A percentile compares a stretch with the other conserved stretches of the same genome.
phyloP scores from a whole-genome alignment of 2,329 filamentous ascomycete genomes.

The Lasiodiplodia theobromae region DNA sequence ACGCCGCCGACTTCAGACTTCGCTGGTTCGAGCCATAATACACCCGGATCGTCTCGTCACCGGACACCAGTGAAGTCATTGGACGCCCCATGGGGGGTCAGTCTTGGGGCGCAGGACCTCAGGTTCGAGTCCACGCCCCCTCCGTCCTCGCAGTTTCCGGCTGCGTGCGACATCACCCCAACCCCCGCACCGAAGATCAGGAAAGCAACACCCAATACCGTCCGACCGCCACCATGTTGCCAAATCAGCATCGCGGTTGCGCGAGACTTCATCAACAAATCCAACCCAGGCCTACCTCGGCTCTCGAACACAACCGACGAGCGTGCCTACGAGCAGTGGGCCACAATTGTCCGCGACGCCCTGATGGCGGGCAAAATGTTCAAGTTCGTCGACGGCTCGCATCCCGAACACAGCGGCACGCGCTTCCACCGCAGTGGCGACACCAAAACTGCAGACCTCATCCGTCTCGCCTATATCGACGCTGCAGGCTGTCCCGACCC shows the following conservation, averaged over 20 bases:
- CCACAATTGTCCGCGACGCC: slow-evolving; percentile 7
- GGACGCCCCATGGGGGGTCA: slow-evolving; percentile 1
- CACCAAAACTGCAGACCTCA: slow-evolving; percentile 3
- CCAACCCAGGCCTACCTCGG: background rate
- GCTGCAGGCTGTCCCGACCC: background rate
- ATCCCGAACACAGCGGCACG: background rate
- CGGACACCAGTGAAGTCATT: background rate
- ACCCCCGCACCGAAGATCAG: background rate
- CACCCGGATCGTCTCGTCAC: background rate
- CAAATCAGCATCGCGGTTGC: background rate
- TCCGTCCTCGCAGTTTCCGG: slow-evolving; percentile 7
- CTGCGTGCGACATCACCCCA: background rate
- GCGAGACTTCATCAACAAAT: background rate
- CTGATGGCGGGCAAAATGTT: background rate
- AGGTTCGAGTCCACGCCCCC: slow-evolving; percentile 7
- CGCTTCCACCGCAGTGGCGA: slow-evolving; percentile 11
- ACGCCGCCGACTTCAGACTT: slow-evolving; percentile 11
- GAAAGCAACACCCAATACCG: background rate
- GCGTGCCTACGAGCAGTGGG: slow-evolving; percentile 5
- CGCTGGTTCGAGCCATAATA: background rate
- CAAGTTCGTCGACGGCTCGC: slow-evolving; percentile 13
- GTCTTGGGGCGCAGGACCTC: background rate
- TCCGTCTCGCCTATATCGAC: slow-evolving; percentile 7
- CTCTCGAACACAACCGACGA: background rate
- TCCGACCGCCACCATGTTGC: background rate